Evolutionary conservation across 139 green algal species (phyloP), one percentile per base, ranked within the genome.

Genomic region (Picochlorum sp.): DNA sequence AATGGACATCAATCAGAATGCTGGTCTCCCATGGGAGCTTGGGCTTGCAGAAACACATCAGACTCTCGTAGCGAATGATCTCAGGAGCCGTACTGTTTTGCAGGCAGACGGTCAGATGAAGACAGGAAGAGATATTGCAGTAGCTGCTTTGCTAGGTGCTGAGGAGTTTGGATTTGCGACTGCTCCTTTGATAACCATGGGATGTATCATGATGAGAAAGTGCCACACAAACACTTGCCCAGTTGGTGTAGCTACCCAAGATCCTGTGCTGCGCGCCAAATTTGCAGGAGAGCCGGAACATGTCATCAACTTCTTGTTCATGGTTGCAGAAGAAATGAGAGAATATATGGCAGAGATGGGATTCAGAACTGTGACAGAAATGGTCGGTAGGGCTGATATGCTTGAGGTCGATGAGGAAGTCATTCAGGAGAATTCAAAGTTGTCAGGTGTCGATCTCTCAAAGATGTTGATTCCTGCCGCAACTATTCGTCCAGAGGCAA

Each of bases 181-280:
- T 21, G 90, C 88, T 6, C 92, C 91, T 24, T 85, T 97, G n/a
- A 97, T 97, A 75, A 87, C 87, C 4, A 74, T 97, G 68, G 89
- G 70, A 6, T 77, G 64, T 55, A 72, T 77, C 54, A 76, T 76
- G 90, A 97, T 97, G 91, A 79, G 91, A 69, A 97, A 97, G 83
- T 97, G 91, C 80, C 91, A 97, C 80, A 97, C 88, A 65, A 97
- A 97, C 82, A 95, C 86, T 5, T 97, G 91, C 81, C 91, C 90
- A 23, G 90, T 97, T n/a, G 91, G 91, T 65, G 85, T 96, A 30
- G 88, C 88, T 55, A 96, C 88, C 2, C 88, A 88, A 83, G 90
- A 97, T 81, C 91, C 92, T n/a, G 84, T 89, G 72, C 86, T 97
- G 55, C 81, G 91, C 20, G 89, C 86, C 70, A 97, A 97, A 88